Conservation (phyloP, 2,329 filamentous ascomycete species). For the Verticillium dahliae region DNA sequence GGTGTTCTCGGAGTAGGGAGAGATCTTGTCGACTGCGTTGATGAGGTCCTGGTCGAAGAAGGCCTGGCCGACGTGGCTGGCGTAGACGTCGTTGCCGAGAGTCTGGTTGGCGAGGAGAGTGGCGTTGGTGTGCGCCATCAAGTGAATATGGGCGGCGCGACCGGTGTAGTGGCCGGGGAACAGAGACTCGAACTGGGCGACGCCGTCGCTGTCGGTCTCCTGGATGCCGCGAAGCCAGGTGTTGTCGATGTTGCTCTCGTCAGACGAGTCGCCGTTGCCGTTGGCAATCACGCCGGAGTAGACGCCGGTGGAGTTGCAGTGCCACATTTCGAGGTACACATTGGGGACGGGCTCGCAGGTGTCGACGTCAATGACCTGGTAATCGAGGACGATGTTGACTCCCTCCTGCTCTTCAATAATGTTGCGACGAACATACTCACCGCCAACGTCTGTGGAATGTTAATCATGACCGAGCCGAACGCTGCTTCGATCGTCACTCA, state of each 20-base stretch:
- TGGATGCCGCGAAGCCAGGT: conserved; percentile 34
- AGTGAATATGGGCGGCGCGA: conserved; percentile 33
- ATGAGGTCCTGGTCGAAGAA: conserved; percentile 55
- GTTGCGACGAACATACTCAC: conserved; percentile 29
- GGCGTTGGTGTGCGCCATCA: conserved; percentile 24
- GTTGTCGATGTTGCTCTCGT: conserved; percentile 21
- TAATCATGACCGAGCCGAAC: background rate
- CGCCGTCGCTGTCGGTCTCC: conserved; percentile 29
- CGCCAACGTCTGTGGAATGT: conserved; percentile 20
- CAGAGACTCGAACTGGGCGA: conserved; percentile 32
- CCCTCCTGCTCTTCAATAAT: conserved; percentile 33
- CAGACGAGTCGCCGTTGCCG: conserved; percentile 25
- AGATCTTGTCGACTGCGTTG: conserved; percentile 34
- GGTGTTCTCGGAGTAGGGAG: conserved; percentile 38
- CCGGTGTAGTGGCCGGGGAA: conserved; percentile 36
- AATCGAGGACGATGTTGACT: conserved; percentile 31
- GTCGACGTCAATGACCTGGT: conserved; percentile 34
- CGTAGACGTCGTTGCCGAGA: conserved; percentile 34
- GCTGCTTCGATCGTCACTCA: conserved; percentile 1
- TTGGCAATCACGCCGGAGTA: conserved; percentile 31
- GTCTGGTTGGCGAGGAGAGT: conserved; percentile 41
- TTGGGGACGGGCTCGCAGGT: conserved; percentile 31
- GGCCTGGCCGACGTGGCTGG: conserved; percentile 55
- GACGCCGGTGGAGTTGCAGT: conserved; percentile 37
- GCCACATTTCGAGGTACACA: conserved; percentile 36